Conservation (phyloP, 2,329 filamentous ascomycete species). For the Didymella exigua region DNA sequence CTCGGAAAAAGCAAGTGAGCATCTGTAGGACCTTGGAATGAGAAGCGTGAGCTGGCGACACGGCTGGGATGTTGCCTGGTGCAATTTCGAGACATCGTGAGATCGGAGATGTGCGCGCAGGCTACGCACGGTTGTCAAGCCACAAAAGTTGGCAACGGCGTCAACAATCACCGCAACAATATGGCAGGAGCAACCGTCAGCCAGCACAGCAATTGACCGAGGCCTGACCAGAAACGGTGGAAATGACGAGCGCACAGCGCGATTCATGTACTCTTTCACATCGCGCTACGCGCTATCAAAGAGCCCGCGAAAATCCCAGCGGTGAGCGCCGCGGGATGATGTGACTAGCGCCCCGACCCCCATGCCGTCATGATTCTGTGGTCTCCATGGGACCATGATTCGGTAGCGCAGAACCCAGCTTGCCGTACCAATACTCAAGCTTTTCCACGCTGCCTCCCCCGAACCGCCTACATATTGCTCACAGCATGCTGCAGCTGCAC, state of each 20-base stretch:
- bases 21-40: constrained; percentile 14
- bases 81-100: constrained; percentile 8
- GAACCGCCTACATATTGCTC: constrained; percentile 16
- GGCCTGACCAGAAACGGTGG: not conserved
- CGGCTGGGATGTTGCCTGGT: constrained; percentile 14
- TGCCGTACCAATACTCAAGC: constrained; percentile 22
- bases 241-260: not conserved
- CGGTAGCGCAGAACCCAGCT: constrained; percentile 10
- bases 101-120: constrained; percentile 15
- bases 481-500: constrained; percentile 18
- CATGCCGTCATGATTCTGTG: constrained; percentile 17
- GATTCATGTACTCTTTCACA: not conserved
- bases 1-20: constrained; percentile 6
- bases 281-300: constrained; percentile 8
- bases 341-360: constrained; percentile 10
- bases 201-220: not conserved
- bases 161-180: constrained; percentile 13
- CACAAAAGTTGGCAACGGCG: constrained; percentile 15
- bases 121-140: constrained; percentile 4
- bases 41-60: constrained; percentile 4
- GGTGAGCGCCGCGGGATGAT: constrained; percentile 16
- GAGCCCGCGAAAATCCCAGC: constrained; percentile 4
- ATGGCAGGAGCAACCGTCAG: not conserved
- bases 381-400: constrained; percentile 17
- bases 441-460: constrained; percentile 19